Evolutionary conservation across 768 basidiomycete genomes (phyloP), one percentile per base, ranked within the genome.

Genomic region (Mycena alexandri): DNA sequence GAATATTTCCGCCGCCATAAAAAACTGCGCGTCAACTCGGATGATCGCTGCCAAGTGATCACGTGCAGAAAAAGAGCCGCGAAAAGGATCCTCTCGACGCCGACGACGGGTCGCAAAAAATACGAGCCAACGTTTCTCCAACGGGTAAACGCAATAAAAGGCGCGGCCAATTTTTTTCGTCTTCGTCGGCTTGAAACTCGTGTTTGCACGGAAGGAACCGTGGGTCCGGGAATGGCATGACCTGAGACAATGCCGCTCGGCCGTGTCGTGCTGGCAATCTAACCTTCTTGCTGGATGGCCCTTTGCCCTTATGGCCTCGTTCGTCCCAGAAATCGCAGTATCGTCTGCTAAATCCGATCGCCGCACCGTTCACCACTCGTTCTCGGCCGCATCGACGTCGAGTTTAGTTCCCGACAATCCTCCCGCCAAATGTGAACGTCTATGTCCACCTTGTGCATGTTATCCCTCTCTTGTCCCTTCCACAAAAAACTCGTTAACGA

Each of bases 41-140:
- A 11, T 24, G 17, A 11, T 29, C 17, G 53, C 43, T 14, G 10
- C 17, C 36, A 2, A 16, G 3, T 22, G 29, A 22, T 63, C 33
- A 63, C 62, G 62, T 63, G 62, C 22, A 36, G n/a, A 29, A 29
- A n/a, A 29, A 29, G 54, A 7, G 21, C 5, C 24, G 12, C 14
- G 21, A n/a, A 14, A 11, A 19, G 7, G 38, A 2, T 14, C 10
- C 38, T 38, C 14, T 38, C 38, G 38, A 38, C 24, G 34, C 52
- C 12, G 34, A 17, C 10, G 10, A 10, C 7, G n/a, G 36, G n/a
- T 60, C 38, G 21, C 24, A 25, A 41, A 61, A 29, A 44, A 16
- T 29, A 43, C 51, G 29, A 21, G 8, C 8, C 51, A 29, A 36
- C 34, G 51, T 44, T 53, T 53, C 29, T 29, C 14, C 25, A 29